Evolutionary conservation across 768 basidiomycete genomes (phyloP).

Genomic region (Serendipita sp.): DNA sequence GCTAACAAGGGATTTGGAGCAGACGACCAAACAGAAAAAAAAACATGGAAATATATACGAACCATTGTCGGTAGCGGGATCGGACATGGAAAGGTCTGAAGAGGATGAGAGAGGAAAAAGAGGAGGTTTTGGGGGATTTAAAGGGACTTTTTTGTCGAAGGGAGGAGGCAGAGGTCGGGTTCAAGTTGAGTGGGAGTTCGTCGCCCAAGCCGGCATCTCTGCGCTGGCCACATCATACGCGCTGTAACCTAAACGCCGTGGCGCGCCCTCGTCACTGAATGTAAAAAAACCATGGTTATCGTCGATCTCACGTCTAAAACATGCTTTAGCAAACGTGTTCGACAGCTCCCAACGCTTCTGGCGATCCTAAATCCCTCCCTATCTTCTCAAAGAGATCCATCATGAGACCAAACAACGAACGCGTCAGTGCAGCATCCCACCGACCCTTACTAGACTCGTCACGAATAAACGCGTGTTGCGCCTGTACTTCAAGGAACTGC

Average conservation of each 20-base stretch:
- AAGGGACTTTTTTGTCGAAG: not conserved
- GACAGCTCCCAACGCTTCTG: slow-evolving; percentile 26
- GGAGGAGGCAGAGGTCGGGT: not conserved
- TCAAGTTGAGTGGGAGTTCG: not conserved
- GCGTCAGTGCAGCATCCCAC: slow-evolving; percentile 87
- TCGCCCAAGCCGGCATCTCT: not conserved
- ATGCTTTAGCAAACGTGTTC: slow-evolving; percentile 60
- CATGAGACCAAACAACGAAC: slow-evolving; percentile 68
- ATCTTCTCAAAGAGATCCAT: slow-evolving; percentile 87
- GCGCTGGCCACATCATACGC: not conserved
- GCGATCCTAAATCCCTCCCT: slow-evolving; percentile 69
- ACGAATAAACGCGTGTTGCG: slow-evolving; percentile 91
- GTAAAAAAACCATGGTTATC: too few species aligned
- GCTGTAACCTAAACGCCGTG: too few species aligned
- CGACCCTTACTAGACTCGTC: slow-evolving; percentile 85
- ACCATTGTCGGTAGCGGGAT: slow-evolving; percentile 2
- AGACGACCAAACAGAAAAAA: not conserved
- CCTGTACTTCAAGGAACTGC: slow-evolving; percentile 89
- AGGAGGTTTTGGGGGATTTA: not conserved
- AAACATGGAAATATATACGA: not conserved
- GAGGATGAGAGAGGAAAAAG: slow-evolving; percentile 3
- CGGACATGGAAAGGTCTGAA: slow-evolving; percentile 1
- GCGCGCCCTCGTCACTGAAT: too few species aligned
- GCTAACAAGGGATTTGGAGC: not conserved
- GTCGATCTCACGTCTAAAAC: not conserved